Conservation (phyloP, 2,329 filamentous ascomycete species). For the Rachicladosporium sp. region DNA sequence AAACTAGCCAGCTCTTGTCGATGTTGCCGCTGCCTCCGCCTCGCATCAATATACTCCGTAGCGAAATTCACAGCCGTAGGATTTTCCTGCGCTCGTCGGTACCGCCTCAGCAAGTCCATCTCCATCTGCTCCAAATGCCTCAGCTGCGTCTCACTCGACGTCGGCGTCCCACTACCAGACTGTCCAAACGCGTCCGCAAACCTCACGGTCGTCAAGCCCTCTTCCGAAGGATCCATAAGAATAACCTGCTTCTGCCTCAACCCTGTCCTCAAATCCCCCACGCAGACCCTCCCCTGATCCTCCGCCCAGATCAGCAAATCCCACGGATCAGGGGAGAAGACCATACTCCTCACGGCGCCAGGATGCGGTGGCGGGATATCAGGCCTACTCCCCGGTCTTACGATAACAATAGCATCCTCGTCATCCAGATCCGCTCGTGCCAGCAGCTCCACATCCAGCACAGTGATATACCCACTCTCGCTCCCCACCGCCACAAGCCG, state of each 20-base stretch:
- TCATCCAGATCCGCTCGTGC: conserved; percentile 24
- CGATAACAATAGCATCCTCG: conserved; percentile 56
- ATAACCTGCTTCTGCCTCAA: conserved; percentile 59
- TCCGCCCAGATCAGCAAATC: conserved; percentile 92
- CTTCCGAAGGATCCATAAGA: conserved; percentile 45
- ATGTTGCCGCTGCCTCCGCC: conserved; percentile 21
- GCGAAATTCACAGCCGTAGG: conserved; percentile 28
- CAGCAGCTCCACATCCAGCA: conserved; percentile 50
- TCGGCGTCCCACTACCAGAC: neutral
- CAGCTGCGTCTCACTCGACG: conserved; percentile 1
- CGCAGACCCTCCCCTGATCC: conserved; percentile 64
- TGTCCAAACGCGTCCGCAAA: conserved; percentile 36
- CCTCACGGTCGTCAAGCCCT: conserved; percentile 44
- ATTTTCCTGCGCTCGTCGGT: conserved; percentile 28
- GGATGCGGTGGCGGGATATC: conserved; percentile 37
- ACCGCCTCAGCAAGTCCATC: conserved; percentile 32
- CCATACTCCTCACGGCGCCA: conserved; percentile 81
- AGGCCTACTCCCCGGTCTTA: conserved; percentile 67
- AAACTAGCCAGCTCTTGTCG: conserved; percentile 20
- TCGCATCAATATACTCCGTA: conserved; percentile 32
- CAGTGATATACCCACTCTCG: conserved; percentile 66
- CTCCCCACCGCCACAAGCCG: conserved; percentile 63
- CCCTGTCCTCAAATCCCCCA: conserved; percentile 59
- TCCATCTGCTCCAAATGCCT: conserved; percentile 34
- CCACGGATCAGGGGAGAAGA: conserved; percentile 79